phyloP scores from a whole-genome alignment of 768 basidiomycete genomes.

The Leccinum rimulosum region DNA sequence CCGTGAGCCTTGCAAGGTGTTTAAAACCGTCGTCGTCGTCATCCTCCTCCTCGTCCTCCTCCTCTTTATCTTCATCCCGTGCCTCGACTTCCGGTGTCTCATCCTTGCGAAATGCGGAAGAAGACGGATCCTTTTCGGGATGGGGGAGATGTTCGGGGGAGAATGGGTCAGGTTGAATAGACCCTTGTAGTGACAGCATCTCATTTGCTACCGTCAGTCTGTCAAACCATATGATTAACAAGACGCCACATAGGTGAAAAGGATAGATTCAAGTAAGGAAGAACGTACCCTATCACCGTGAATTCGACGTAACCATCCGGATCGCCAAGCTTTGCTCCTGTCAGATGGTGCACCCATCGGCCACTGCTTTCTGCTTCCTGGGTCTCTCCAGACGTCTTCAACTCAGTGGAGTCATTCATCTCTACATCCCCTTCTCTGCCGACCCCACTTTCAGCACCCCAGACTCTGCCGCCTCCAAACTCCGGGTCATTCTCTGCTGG shows the following conservation, averaged over 20 bases:
- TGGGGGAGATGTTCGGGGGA: conserved; percentile 53
- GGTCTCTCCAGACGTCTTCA: conserved; percentile 13
- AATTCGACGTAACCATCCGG: conserved; percentile 68
- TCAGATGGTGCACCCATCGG: conserved; percentile 74
- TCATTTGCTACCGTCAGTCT: conserved; percentile 90
- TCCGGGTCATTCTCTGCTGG: conserved; percentile 79
- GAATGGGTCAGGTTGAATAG: conserved; percentile 75
- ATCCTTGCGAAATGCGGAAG: conserved; percentile 5
- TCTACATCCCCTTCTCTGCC: conserved; percentile 7
- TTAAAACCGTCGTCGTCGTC: conserved; percentile 33
- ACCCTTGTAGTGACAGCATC: conserved; percentile 88
- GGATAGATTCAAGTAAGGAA: background rate
- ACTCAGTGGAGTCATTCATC: conserved; percentile 7
- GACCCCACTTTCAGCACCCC: conserved; percentile 19
- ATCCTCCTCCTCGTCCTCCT: conserved; percentile 20
- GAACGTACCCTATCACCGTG: conserved; percentile 74
- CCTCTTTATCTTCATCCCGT: conserved; percentile 7
- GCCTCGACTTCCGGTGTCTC: conserved; percentile 19
- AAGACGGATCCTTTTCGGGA: conserved; percentile 10
- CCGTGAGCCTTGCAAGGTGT: conserved; percentile 29
- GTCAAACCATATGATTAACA: conserved; percentile 9
- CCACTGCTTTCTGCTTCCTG: conserved; percentile 53
- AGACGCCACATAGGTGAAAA: background rate
- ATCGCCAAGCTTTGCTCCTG: conserved; percentile 69
- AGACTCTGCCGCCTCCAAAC: conserved; percentile 42